Percentiles rank a stretch among this genome's conserved stretches.
phyloP scores from a whole-genome alignment of 495 filamentous ascomycete genomes.

The Tuber indicum region DNA sequence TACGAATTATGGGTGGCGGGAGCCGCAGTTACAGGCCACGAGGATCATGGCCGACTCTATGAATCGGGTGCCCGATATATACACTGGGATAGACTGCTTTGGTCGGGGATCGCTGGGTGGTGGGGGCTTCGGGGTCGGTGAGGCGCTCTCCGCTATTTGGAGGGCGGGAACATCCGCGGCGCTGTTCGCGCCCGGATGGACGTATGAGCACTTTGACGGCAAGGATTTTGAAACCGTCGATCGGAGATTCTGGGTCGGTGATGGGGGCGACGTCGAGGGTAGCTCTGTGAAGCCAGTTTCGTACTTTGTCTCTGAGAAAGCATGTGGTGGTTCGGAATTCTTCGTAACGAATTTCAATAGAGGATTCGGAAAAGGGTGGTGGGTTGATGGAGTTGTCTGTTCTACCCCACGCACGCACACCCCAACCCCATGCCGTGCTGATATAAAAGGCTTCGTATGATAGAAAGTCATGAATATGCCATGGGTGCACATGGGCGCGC shows the following conservation, averaged over 20 bases:
- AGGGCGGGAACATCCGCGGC: conserved; percentile 41
- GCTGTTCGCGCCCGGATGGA: conserved; percentile 48
- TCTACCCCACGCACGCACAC: neutral
- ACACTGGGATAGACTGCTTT: conserved; percentile 45
- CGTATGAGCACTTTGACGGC: conserved; percentile 45
- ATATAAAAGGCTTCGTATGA: neutral
- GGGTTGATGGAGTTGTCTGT: conserved; percentile 29
- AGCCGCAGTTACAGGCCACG: conserved; percentile 30
- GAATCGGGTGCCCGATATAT: conserved; percentile 33
- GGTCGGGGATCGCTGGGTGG: conserved; percentile 32
- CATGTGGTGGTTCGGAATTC: conserved; percentile 42
- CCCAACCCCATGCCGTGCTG: neutral
- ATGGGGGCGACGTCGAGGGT: conserved; percentile 5
- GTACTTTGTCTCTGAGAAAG: conserved; percentile 26
- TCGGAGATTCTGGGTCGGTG: conserved; percentile 44
- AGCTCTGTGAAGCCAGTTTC: conserved; percentile 15
- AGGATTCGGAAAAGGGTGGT: conserved; percentile 41
- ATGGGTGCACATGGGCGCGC: conserved; percentile 40
- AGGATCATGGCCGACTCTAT: conserved; percentile 29
- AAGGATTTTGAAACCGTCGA: conserved; percentile 41
- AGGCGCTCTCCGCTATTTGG: conserved; percentile 42
- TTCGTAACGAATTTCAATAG: conserved; percentile 46
- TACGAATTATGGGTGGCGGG: conserved; percentile 47
- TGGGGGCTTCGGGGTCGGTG: conserved; percentile 27
- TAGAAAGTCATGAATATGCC: conserved; percentile 22